Conservation (phyloP, 306 rosid genomes). For the Cajanus cajan region DNA sequence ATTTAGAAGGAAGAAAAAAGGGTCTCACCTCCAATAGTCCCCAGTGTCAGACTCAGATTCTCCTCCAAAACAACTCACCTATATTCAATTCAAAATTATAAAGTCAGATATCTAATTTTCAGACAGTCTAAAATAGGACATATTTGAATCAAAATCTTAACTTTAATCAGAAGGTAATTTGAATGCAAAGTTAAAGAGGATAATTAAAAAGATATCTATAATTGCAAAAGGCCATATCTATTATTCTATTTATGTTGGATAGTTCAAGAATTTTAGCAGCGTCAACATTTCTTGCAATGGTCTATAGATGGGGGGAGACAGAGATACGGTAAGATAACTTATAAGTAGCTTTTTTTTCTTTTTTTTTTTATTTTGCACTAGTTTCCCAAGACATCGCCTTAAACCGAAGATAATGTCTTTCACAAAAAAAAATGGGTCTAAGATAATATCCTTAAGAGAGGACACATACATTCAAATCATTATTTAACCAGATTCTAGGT, state of each 20-base stretch:
- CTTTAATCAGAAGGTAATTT: background rate
- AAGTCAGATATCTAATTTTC: constrained; percentile 21
- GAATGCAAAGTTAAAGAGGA: background rate
- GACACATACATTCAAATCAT: background rate
- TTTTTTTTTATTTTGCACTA: too few species aligned
- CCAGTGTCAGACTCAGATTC: constrained; percentile 81
- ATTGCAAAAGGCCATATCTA: background rate
- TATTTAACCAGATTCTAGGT: constrained; percentile 10
- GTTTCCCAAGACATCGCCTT: too few species aligned
- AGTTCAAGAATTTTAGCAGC: background rate
- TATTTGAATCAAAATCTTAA: constrained; percentile 15
- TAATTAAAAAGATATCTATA: background rate
- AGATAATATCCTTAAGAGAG: background rate
- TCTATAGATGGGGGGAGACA: background rate
- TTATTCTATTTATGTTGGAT: background rate
- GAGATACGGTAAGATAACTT: background rate
- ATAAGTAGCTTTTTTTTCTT: background rate
- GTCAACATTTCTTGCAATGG: background rate
- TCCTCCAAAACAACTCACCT: constrained; percentile 97
- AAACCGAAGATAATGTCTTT: background rate
- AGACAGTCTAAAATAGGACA: background rate
- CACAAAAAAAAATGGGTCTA: background rate
- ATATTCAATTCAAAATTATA: constrained; percentile 23
- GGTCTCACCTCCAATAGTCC: constrained; percentile 82
- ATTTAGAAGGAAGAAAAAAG: background rate